Conservation (phyloP, 768 basidiomycete genomes). For the Lactarius evosmus region DNA sequence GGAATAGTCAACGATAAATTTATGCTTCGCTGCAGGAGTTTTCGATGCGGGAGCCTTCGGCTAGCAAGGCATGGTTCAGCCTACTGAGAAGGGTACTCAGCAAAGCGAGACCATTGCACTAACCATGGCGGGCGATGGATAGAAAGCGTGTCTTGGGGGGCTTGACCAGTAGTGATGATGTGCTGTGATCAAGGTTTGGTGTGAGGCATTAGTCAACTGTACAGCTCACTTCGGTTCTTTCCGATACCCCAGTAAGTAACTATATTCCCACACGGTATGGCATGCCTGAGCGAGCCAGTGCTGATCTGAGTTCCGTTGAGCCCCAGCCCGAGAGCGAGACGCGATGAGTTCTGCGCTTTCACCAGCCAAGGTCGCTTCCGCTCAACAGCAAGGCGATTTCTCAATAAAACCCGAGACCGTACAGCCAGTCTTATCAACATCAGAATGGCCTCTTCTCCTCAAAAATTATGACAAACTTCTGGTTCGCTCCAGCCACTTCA, state of each 20-base stretch:
- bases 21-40: slow-evolving; percentile 56
- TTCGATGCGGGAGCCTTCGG: slow-evolving; percentile 59
- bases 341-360: slow-evolving; percentile 51
- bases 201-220: slow-evolving; percentile 40
- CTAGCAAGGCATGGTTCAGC: slow-evolving; percentile 57
- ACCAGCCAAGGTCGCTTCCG: slow-evolving; percentile 67
- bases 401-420: slow-evolving; percentile 75
- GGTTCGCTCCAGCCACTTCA: slow-evolving; percentile 94
- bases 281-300: background rate
- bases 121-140: slow-evolving; percentile 56
- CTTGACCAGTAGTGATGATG: slow-evolving; percentile 14
- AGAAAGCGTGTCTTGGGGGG: slow-evolving; percentile 34
- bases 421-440: slow-evolving; percentile 83
- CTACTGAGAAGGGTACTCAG: slow-evolving; percentile 93
- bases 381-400: slow-evolving; percentile 72
- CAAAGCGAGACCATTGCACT: slow-evolving; percentile 70
- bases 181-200: slow-evolving; percentile 10
- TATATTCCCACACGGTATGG: slow-evolving; percentile 3
- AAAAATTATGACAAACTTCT: slow-evolving; percentile 99
- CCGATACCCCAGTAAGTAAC: slow-evolving; percentile 10
- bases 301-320: background rate
- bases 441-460: slow-evolving; percentile 94
- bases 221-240: slow-evolving; percentile 39
- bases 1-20: slow-evolving; percentile 84
- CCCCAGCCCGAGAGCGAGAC: background rate